Conservation (phyloP, 164 flowering plant species). For the Dillenia turbinata region DNA sequence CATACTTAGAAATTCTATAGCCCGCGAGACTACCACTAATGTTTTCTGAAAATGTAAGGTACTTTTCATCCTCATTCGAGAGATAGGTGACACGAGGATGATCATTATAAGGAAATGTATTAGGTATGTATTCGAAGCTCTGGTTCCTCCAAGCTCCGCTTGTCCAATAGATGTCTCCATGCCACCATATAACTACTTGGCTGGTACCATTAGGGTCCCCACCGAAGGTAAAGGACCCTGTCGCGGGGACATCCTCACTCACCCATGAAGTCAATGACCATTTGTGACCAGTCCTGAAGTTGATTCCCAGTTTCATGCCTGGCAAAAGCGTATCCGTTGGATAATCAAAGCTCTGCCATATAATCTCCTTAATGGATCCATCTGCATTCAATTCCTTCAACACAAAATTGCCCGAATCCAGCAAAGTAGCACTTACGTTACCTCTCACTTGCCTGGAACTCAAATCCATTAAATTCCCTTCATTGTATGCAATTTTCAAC, state of each 20-base stretch:
- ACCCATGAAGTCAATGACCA: slow-evolving; percentile 26
- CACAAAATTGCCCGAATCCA: slow-evolving; percentile 29
- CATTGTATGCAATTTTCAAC: slow-evolving; percentile 3
- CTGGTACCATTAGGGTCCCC: slow-evolving; percentile 10
- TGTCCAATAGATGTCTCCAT: slow-evolving; percentile 5
- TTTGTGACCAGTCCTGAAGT: slow-evolving; percentile 11
- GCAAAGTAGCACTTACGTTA: slow-evolving; percentile 14
- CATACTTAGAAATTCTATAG: background rate
- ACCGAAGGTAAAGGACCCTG: slow-evolving; percentile 21
- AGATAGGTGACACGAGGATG: background rate
- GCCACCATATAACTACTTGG: slow-evolving; percentile 14
- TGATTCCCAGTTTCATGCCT: slow-evolving; percentile 28
- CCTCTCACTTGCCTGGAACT: background rate
- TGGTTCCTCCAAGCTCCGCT: slow-evolving; percentile 11
- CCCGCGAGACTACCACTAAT: background rate
- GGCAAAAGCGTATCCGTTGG: slow-evolving; percentile 33
- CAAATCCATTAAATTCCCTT: background rate
- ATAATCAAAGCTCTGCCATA: slow-evolving; percentile 42
- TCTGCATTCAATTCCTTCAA: slow-evolving; percentile 17
- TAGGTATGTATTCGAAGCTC: background rate
- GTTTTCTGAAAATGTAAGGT: background rate
- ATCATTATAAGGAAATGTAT: background rate
- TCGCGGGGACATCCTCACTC: slow-evolving; percentile 7
- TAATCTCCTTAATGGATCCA: slow-evolving; percentile 10
- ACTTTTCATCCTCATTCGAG: slow-evolving; percentile 7